Evolutionary conservation across 2,329 filamentous ascomycete genomes (phyloP), one percentile per base, ranked within the genome.

Genomic region (Beauveria pseudobassiana): DNA sequence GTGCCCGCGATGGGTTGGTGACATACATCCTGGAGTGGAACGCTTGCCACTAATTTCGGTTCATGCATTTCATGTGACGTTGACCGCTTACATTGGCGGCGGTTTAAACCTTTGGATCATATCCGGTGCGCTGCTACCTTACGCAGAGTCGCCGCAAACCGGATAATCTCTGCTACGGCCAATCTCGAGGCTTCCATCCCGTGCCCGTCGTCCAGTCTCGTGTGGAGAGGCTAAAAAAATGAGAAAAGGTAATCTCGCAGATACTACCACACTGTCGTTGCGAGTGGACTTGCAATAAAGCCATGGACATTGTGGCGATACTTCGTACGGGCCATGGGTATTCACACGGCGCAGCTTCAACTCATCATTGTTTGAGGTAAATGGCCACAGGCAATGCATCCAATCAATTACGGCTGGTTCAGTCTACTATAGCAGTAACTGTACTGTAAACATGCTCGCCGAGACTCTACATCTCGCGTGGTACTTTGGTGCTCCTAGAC

Each of bases 61-160:
- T 26, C 49, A 24, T 9, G 18, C 22, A 24, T 24, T 51, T 24
- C 53, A 60, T 60, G 58, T 60, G 58, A 60, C 58, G 58, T 60
- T 53, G 58, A 60, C 49, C 12, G 49, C 55, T 58, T 50, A 42
- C 30, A 50, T 58, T 34, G 4, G 26, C 12, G 3, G 42, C 34
- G 43, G 22, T 14, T 38, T 22, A 22, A 22, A 20, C 30, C 49
- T 5, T 5, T 4, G 30, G 16, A 28, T 18, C 45, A 42, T 20
- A 14, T 42, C 28, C 18, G 9, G 18, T 40, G 22, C n/a, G 30
- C 45, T 58, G 55, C 55, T 50, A 58, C 55, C 55, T 42, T 58
- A 9, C 0, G 3, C 3, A 20, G 30, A 50, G 20, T 28, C 45
- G 28, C 6, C 12, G 14, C 28, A 9, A 8, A 18, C 26, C 30